phyloP scores from a whole-genome alignment of 2,329 filamentous ascomycete species.

The Ambrosiella beaveri region DNA sequence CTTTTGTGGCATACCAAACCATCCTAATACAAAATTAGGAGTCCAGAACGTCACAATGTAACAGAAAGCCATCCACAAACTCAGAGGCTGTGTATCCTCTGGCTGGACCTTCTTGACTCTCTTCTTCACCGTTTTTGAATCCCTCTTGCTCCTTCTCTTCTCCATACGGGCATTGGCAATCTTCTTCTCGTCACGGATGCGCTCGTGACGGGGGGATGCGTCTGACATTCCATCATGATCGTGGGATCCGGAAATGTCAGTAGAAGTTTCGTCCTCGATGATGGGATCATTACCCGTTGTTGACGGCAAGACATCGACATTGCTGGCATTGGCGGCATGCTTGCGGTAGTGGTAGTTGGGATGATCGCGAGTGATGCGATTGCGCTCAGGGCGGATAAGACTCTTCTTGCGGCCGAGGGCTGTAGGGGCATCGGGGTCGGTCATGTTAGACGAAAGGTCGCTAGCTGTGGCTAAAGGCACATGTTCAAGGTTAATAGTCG shows the following conservation, averaged over 20 bases:
- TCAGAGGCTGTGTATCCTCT: conserved; percentile 59
- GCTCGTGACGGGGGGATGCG: conserved; percentile 23
- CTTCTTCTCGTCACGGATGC: conserved; percentile 21
- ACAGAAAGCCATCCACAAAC: conserved; percentile 91
- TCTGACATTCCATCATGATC: conserved; percentile 31
- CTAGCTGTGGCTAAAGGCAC: conserved; percentile 32
- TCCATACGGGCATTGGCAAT: conserved; percentile 17
- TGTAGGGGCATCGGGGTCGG: conserved; percentile 17
- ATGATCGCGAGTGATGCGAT: conserved; percentile 68
- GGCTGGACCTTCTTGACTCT: conserved; percentile 33
- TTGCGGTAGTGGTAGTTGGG: conserved; percentile 93
- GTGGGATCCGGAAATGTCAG: conserved; percentile 31
- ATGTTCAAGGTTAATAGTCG: conserved; percentile 39
- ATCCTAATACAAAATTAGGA: conserved; percentile 66
- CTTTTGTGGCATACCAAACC: conserved; percentile 70
- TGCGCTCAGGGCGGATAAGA: conserved; percentile 75
- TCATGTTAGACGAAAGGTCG: conserved; percentile 17
- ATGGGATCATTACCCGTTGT: conserved; percentile 85
- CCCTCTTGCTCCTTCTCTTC: conserved; percentile 19
- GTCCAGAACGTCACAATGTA: conserved; percentile 88
- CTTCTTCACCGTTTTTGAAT: conserved; percentile 31
- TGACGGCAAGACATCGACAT: conserved; percentile 80
- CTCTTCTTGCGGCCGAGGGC: conserved; percentile 58
- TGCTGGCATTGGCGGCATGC: conserved; percentile 81
- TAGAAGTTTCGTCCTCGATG: conserved; percentile 57